A percentile compares a stretch with the other conserved stretches of the same genome.
These are phyloP conservation scores for Talaromyces sp. DNA, from an alignment of 2,329 filamentous ascomycete genomes.

Conservation along the genomic window DNA sequence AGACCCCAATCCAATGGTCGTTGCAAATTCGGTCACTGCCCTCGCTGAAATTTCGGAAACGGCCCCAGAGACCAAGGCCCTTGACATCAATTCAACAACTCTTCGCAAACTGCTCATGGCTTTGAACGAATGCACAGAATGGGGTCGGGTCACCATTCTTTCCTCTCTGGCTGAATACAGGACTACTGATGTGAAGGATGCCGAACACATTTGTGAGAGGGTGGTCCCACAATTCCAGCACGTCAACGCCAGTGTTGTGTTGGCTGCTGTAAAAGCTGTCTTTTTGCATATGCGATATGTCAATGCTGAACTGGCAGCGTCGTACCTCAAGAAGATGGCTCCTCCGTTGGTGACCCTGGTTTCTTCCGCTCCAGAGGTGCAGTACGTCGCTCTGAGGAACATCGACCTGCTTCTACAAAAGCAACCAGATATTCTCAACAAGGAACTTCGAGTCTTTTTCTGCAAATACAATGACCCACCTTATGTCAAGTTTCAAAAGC, in stretches of 20 bases:
- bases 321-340: slow-evolving; percentile 97
- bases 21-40: slow-evolving; percentile 93
- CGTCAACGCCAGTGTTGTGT: slow-evolving; percentile 91
- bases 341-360: slow-evolving; percentile 92
- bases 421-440: slow-evolving; percentile 92
- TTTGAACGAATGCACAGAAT: slow-evolving; percentile 96
- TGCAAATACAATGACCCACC: slow-evolving; percentile 99
- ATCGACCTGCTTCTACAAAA: slow-evolving; percentile 95
- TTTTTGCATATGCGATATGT: slow-evolving; percentile 92
- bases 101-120: slow-evolving; percentile 96
- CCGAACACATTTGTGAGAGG: slow-evolving; percentile 95
- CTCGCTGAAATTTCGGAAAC: slow-evolving; percentile 86
- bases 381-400: slow-evolving; percentile 93
- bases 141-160: slow-evolving; percentile 91
- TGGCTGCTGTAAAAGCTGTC: slow-evolving; percentile 96
- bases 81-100: slow-evolving; percentile 73
- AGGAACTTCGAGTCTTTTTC: slow-evolving; percentile 97
- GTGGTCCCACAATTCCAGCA: slow-evolving; percentile 97
- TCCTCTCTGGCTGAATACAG: slow-evolving; percentile 85
- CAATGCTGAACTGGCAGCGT: slow-evolving; percentile 69
- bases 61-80: slow-evolving; percentile 81
- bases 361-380: slow-evolving; percentile 91
- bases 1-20: slow-evolving; percentile 98
- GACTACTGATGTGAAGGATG: slow-evolving; percentile 83
- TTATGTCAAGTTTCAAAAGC: slow-evolving; percentile 94